phyloP scores from a whole-genome alignment of 208 protist genomes.

The Crithidia mellificae region DNA sequence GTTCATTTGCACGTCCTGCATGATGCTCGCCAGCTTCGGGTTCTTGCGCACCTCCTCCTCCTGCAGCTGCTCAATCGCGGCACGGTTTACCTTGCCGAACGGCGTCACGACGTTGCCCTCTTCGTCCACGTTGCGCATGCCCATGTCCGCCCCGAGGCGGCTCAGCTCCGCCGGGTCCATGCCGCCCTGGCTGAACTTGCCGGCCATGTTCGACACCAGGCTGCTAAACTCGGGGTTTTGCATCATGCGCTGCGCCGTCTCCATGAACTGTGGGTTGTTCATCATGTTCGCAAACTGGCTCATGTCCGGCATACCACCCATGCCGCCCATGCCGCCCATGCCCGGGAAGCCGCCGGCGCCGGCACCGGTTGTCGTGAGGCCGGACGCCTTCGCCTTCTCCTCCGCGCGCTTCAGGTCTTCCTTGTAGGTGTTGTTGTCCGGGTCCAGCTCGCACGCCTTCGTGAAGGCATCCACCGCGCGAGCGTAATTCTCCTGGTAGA shows the following conservation, averaged over 20 bases:
- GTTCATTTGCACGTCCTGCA: slow-evolving; percentile 83
- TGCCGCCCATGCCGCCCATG: slow-evolving; percentile 37
- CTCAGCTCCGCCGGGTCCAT: slow-evolving; percentile 56
- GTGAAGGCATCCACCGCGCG: slow-evolving; percentile 87
- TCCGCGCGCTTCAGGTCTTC: slow-evolving; percentile 88
- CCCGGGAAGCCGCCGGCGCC: slow-evolving; percentile 39
- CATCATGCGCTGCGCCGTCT: slow-evolving; percentile 88
- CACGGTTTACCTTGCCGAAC: slow-evolving; percentile 76
- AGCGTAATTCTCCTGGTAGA: slow-evolving; percentile 88
- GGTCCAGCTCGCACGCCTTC: slow-evolving; percentile 91
- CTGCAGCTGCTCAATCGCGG: slow-evolving; percentile 69
- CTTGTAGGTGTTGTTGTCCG: slow-evolving; percentile 90
- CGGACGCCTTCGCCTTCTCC: slow-evolving; percentile 66
- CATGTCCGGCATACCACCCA: slow-evolving; percentile 80
- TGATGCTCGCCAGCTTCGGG: slow-evolving; percentile 77
- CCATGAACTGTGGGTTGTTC: slow-evolving; percentile 92
- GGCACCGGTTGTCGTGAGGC: slow-evolving; percentile 32
- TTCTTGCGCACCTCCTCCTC: slow-evolving; percentile 79
- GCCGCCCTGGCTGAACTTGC: slow-evolving; percentile 55
- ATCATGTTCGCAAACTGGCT: slow-evolving; percentile 81
- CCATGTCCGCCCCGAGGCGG: slow-evolving; percentile 46
- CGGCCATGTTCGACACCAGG: slow-evolving; percentile 82
- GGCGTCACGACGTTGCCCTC: slow-evolving; percentile 76
- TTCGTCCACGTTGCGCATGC: slow-evolving; percentile 41
- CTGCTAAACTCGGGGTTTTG: slow-evolving; percentile 89